A percentile compares a stretch with the other conserved stretches of the same genome.
Evolutionary conservation across 2,329 filamentous ascomycete genomes (phyloP).

Genomic region (Penicillium verrucosum): DNA sequence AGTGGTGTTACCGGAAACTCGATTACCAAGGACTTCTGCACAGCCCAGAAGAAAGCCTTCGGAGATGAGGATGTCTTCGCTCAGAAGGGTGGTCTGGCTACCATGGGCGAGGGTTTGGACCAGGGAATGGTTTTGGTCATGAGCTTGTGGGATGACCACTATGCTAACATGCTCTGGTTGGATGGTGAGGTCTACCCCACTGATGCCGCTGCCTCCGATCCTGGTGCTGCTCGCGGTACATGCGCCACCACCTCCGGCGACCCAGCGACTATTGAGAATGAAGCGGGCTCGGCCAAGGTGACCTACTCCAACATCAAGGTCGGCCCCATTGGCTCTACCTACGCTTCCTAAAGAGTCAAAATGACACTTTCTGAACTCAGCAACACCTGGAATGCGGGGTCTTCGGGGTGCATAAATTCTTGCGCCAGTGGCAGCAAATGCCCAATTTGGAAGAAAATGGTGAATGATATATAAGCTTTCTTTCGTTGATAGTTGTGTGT

Average conservation of each 20-base stretch:
- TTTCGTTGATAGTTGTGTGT: background rate
- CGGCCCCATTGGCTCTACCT: conserved; percentile 57
- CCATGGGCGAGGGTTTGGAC: conserved; percentile 54
- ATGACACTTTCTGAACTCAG: background rate
- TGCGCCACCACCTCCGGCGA: conserved; percentile 54
- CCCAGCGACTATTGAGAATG: conserved; percentile 50
- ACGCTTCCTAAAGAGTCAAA: conserved; percentile 11
- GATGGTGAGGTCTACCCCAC: conserved; percentile 61
- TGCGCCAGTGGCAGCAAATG: background rate
- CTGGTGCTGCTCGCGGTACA: conserved; percentile 54
- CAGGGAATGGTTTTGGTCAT: conserved; percentile 64
- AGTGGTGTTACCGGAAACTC: conserved; percentile 50
- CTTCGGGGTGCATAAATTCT: background rate
- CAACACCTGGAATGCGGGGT: background rate
- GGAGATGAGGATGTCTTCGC: conserved; percentile 54
- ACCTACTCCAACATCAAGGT: conserved; percentile 60
- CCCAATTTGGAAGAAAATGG: background rate
- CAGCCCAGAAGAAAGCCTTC: conserved; percentile 55
- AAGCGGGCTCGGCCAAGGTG: conserved; percentile 50
- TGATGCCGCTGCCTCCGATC: conserved; percentile 38
- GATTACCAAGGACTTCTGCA: conserved; percentile 59
- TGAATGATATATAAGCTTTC: background rate
- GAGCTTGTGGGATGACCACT: conserved; percentile 62
- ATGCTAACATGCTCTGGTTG: conserved; percentile 70
- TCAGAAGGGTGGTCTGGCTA: conserved; percentile 54